A percentile compares a stretch with the other conserved stretches of the same genome.
Conservation (phyloP, 1,139 yeast species). For the Kodamaea ohmeri region DNA sequence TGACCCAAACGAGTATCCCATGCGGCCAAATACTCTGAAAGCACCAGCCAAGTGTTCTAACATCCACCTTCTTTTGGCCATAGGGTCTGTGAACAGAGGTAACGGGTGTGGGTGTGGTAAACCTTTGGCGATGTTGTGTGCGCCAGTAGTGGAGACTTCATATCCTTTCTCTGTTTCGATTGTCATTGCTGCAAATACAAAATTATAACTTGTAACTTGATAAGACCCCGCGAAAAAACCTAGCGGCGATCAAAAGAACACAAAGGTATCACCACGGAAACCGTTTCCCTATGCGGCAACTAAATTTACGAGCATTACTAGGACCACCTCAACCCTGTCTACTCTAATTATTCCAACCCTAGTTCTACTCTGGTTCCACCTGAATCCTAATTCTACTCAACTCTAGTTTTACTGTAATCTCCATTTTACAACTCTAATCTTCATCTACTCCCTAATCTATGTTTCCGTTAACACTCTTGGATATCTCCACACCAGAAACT, state of each 20-base stretch:
- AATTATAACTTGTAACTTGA: too few species aligned
- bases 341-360: too few species aligned
- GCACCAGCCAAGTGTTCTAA: conserved; percentile 81
- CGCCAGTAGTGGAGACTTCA: conserved; percentile 35
- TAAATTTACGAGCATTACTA: too few species aligned
- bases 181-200: conserved; percentile 2
- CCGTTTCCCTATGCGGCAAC: too few species aligned
- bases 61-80: conserved; percentile 58
- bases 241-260: too few species aligned
- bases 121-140: conserved; percentile 52
- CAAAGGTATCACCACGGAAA: too few species aligned
- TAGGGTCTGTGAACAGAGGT: conserved; percentile 51
- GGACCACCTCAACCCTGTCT: too few species aligned
- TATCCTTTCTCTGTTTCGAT: conserved; percentile 27
- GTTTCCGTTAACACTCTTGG: conserved; percentile 20
- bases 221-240: too few species aligned
- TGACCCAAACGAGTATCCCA: conserved; percentile 70
- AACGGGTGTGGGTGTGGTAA: conserved; percentile 45
- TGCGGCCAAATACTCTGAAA: conserved; percentile 72
- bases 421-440: too few species aligned
- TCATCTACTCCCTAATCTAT: conserved; percentile 14
- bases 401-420: too few species aligned
- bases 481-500: conserved; percentile 21
- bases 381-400: too few species aligned
- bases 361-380: too few species aligned